A percentile compares a stretch with the other conserved stretches of the same genome.
Evolutionary conservation across 1,284 basidiomycete species (phyloP).

Genomic region (Cryptococcus depauperatus): DNA sequence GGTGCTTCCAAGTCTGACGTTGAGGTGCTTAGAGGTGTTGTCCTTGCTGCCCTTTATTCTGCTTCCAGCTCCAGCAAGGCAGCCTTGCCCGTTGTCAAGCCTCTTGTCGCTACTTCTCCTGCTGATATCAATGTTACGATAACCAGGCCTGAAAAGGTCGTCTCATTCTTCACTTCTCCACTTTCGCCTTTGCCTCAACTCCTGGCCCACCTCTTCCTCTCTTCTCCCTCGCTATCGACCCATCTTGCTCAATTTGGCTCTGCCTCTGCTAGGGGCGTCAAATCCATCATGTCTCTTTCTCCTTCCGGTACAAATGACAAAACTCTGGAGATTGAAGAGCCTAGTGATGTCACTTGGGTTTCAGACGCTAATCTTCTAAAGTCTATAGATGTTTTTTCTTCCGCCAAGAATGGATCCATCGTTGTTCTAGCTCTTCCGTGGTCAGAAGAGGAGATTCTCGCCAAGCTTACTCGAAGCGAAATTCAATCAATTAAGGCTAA

Average conservation of each 20-base stretch:
- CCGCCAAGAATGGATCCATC: constrained; percentile 36
- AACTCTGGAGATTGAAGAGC: constrained; percentile 18
- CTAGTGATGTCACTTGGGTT: constrained; percentile 41
- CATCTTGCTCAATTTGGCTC: constrained; percentile 40
- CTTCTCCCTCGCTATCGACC: constrained; percentile 39
- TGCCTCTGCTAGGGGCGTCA: constrained; percentile 39
- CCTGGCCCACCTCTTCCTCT: constrained; percentile 44
- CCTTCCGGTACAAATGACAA: constrained; percentile 14
- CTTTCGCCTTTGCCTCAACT: constrained; percentile 40
- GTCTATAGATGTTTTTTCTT: constrained; percentile 35
- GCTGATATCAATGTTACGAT: constrained; percentile 13
- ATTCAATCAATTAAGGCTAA: constrained; percentile 40
- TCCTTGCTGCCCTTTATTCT: constrained; percentile 39
- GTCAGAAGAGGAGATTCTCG: constrained; percentile 40
- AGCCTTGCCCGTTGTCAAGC: constrained; percentile 38
- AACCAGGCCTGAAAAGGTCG: constrained; percentile 35
- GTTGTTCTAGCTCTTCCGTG: constrained; percentile 45
- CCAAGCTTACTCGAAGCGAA: constrained; percentile 41
- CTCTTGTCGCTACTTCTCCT: constrained; percentile 23
- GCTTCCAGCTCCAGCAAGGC: constrained; percentile 36
- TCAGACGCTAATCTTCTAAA: constrained; percentile 45
- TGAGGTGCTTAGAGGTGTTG: constrained; percentile 36
- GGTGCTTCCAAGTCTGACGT: constrained; percentile 33
- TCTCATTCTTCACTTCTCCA: constrained; percentile 45
- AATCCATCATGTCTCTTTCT: constrained; percentile 41